Base-by-base conservation (phyloP, 306 rosid genomes). In the Begonia peltatifolia region DNA sequence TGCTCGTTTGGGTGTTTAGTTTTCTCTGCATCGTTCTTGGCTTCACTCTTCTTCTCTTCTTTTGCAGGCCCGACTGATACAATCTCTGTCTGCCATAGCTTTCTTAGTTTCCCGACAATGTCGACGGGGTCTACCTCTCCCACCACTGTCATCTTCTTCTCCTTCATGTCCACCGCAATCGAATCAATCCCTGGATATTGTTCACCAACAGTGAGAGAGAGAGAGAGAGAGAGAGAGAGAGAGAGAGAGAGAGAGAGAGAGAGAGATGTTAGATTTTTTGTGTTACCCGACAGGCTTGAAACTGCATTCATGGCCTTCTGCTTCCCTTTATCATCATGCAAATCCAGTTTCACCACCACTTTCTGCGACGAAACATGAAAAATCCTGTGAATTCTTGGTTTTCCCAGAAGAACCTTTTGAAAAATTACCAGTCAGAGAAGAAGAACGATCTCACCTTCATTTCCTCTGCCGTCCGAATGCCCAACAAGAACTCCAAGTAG, bases 31-130 rank as follows among this genome's bases (percentile, higher is more conserved):
- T 44, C 48, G 12, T 44, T 11, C 18, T 14, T 22, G 10, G 14
- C 52, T 50, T 10, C 77, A 4, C 12, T 41, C 14, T 25, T 15
- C 5, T 43, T 14, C 2, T 48, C 60, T 0, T 57, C 83, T 52
- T 84, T 88, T n/a, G 85, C 93, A 2, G 82, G 96, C 51, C 93
- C 97, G 11, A 84, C 84, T 0, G 81, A 63, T 47, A 84, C 2
- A 10, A 88, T 77, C 5, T 84, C 82, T 8, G 89, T 42, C 64
- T 15, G 51, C 95, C 93, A 88, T 35, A 54, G 5, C 60, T 84
- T 88, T 67, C 87, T 67, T 14, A 88, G 44, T 46, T 84, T 88
- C 55, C 54, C 55, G 10, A 77, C 87, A 20, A 82, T 59, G 0
- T 54, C 11, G 2, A 84, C 80, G 0, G 93, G 93, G 56, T 88